Conservation (phyloP, 768 basidiomycete genomes). For the Sporobolomyces roseus region DNA sequence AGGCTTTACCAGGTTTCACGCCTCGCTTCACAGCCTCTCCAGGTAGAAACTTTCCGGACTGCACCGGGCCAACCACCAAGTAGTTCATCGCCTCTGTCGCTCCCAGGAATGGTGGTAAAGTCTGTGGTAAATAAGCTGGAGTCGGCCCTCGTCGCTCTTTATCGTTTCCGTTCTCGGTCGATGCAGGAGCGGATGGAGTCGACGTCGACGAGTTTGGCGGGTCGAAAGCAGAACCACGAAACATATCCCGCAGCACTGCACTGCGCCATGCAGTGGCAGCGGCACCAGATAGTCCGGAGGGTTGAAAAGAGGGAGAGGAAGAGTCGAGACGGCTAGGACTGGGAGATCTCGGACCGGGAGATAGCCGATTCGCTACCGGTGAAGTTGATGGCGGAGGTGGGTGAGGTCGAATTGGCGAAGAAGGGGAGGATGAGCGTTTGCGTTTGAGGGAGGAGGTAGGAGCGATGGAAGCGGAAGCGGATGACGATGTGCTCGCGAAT, state of each 20-base stretch:
- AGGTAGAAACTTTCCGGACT: constrained; percentile 68
- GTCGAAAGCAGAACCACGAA: constrained; percentile 39
- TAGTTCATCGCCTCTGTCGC: constrained; percentile 47
- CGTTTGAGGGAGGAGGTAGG: constrained; percentile 33
- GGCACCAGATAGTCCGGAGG: constrained; percentile 1
- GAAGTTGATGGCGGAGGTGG: constrained; percentile 28
- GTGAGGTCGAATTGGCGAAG: constrained; percentile 30
- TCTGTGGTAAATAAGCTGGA: constrained; percentile 25
- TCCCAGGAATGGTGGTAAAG: constrained; percentile 23
- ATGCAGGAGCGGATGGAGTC: not conserved
- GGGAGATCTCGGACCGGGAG: no score
- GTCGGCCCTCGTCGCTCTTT: constrained; percentile 13
- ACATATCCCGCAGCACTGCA: constrained; percentile 48
- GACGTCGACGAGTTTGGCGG: not conserved
- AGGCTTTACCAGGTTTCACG: constrained; percentile 57
- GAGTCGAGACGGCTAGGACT: constrained; percentile 12
- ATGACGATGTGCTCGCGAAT: not conserved
- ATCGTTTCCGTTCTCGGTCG: not conserved
- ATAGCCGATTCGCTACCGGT: no score
- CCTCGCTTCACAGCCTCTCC: constrained; percentile 63
- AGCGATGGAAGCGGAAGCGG: not conserved
- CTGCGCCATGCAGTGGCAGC: constrained; percentile 38
- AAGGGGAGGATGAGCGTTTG: constrained; percentile 44
- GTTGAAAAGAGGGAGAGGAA: constrained; percentile 20
- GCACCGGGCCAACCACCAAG: constrained; percentile 52